Evolutionary conservation across 495 filamentous ascomycete genomes (phyloP).

Genomic region (Daldinia caldariorum): DNA sequence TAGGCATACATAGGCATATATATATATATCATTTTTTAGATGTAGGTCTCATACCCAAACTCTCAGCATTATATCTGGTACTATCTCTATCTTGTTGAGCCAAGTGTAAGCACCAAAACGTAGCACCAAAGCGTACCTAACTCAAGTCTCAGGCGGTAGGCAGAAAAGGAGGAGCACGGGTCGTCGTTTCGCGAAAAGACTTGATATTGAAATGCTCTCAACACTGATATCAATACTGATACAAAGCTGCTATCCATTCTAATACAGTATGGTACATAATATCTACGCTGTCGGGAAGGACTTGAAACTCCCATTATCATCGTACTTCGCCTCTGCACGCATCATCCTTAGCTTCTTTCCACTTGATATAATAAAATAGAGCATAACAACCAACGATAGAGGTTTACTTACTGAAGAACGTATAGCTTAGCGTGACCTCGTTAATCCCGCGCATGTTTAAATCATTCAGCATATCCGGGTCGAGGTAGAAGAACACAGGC

Average conservation of each 20-base stretch:
- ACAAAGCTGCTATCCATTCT: constrained; percentile 5
- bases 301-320: constrained; percentile 73
- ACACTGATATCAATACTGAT: not conserved
- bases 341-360: constrained; percentile 38
- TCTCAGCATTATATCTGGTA: not conserved
- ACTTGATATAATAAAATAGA: too few species aligned
- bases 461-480: constrained; percentile 93
- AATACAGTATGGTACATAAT: constrained; percentile 21
- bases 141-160: not conserved
- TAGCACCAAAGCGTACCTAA: not conserved
- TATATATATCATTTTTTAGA: not conserved
- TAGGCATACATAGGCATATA: not conserved
- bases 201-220: not conserved
- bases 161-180: not conserved
- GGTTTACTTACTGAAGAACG: constrained; percentile 82
- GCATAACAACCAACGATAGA: too few species aligned
- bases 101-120: not conserved
- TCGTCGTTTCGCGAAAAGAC: not conserved
- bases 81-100: not conserved
- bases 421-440: constrained; percentile 94
- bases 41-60: not conserved
- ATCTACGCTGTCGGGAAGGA: constrained; percentile 39
- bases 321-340: constrained; percentile 79
- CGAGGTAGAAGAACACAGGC: constrained; percentile 99
- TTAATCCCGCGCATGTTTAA: constrained; percentile 92